phyloP scores from a whole-genome alignment of 441 rosid genomes.

The Populus hybrid region DNA sequence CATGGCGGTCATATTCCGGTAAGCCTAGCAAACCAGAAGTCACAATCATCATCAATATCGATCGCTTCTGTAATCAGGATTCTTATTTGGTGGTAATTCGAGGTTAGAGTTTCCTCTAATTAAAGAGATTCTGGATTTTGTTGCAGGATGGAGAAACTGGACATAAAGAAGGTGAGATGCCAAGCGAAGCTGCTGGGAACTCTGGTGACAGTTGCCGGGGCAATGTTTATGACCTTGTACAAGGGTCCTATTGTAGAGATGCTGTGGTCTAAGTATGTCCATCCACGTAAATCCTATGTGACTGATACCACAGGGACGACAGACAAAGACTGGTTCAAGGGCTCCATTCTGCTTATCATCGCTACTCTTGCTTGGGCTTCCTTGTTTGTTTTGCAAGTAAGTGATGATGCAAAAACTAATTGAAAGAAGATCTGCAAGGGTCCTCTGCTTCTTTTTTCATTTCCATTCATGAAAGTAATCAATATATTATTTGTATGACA shows the following conservation, averaged over 20 bases:
- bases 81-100: background rate
- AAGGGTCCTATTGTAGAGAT: constrained; percentile 59
- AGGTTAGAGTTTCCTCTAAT: background rate
- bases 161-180: constrained; percentile 65
- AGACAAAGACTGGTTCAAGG: constrained; percentile 65
- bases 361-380: constrained; percentile 96
- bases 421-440: background rate
- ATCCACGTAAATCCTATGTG: constrained; percentile 16
- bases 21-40: background rate
- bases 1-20: constrained; percentile 78
- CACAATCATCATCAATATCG: too few relatives aligned
- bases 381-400: constrained; percentile 80
- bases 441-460: background rate
- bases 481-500: background rate
- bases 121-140: background rate
- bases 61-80: background rate
- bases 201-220: constrained; percentile 75
- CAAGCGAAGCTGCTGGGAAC: constrained; percentile 82
- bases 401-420: background rate
- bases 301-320: constrained; percentile 20
- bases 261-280: constrained; percentile 42
- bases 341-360: constrained; percentile 66
- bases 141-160: constrained; percentile 73
- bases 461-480: background rate
- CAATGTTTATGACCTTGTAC: constrained; percentile 82